These are phyloP conservation scores for Debaryomyces singareniensis DNA, from an alignment of 1,139 yeast species.

Conservation along the genomic window DNA sequence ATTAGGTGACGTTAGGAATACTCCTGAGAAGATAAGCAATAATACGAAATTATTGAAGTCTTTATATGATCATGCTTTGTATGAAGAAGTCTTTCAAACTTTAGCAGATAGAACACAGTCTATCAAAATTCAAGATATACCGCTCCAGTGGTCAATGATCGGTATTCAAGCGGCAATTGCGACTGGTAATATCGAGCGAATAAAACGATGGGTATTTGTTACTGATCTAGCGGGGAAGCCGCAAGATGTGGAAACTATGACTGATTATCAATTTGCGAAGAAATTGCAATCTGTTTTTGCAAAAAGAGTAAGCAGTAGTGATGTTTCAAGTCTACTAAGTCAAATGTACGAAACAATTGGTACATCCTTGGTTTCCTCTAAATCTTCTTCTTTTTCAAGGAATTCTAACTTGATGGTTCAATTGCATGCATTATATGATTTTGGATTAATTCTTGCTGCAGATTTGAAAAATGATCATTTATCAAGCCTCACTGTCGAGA, in stretches of 20 bases:
- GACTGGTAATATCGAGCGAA: constrained; percentile 47
- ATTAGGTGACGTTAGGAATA: constrained; percentile 39
- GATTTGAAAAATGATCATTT: constrained; percentile 8
- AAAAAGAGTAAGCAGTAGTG: constrained; percentile 17
- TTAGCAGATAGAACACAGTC: constrained; percentile 23
- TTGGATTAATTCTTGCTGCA: constrained; percentile 25
- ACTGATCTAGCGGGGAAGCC: constrained; percentile 30
- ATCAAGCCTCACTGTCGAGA: constrained; percentile 11
- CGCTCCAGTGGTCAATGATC: constrained; percentile 53
- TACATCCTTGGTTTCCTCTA: constrained; percentile 51
- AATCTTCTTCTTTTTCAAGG: constrained; percentile 57
- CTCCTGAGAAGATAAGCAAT: constrained; percentile 21
- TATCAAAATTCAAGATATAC: constrained; percentile 19
- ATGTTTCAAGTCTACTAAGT: constrained; percentile 15
- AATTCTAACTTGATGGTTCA: constrained; percentile 52
- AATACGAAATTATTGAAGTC: constrained; percentile 34
- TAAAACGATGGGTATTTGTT: constrained; percentile 51
- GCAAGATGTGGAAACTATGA: constrained; percentile 49
- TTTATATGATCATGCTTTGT: constrained; percentile 35
- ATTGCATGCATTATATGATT: constrained; percentile 68
- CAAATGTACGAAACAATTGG: constrained; percentile 54
- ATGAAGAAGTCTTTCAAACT: constrained; percentile 34
- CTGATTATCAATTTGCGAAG: constrained; percentile 61
- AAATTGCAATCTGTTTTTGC: constrained; percentile 42
- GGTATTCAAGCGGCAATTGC: constrained; percentile 74